Evolutionary conservation across 768 basidiomycete species (phyloP).

Genomic region (Mycena amicta): DNA sequence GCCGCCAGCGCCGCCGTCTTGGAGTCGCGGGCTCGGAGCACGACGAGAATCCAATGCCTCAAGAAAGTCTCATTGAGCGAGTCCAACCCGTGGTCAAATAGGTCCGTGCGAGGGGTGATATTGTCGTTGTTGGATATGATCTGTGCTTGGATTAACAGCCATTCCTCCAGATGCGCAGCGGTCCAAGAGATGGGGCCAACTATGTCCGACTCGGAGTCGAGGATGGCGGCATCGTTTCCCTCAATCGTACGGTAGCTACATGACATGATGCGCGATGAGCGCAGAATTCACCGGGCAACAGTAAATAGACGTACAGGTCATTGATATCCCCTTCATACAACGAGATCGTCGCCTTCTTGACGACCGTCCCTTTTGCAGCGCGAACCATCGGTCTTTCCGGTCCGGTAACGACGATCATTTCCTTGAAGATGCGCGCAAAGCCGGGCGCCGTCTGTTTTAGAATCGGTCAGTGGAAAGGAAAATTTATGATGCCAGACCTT

Average conservation of each 20-base stretch:
- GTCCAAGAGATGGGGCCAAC: slow-evolving; percentile 25
- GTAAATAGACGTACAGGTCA: not conserved
- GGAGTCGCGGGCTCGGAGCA: slow-evolving; percentile 27
- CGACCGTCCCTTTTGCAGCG: slow-evolving; percentile 50
- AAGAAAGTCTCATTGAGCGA: slow-evolving; percentile 42
- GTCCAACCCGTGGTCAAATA: slow-evolving; percentile 40
- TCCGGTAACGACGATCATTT: slow-evolving; percentile 50
- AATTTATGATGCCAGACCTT: no score
- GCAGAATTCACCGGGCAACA: no score
- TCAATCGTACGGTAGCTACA: slow-evolving; percentile 29
- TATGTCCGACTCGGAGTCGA: no score
- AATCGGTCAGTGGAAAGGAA: no score
- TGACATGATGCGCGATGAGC: not conserved
- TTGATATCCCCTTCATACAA: not conserved
- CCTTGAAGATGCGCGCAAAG: slow-evolving; percentile 50
- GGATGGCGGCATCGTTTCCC: slow-evolving; percentile 13
- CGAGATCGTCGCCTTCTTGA: slow-evolving; percentile 33
- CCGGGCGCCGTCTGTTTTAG: no score
- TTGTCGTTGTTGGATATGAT: slow-evolving; percentile 9
- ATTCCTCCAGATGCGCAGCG: slow-evolving; percentile 14
- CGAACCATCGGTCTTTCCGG: slow-evolving; percentile 43
- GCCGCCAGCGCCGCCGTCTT: slow-evolving; percentile 11
- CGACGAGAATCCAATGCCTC: slow-evolving; percentile 39
- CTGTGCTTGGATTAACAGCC: slow-evolving; percentile 28
- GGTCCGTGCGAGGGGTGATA: slow-evolving; percentile 23